These are phyloP conservation scores for Theileria sp. DNA, from an alignment of 169 alveolate species.

Conservation along the genomic window DNA sequence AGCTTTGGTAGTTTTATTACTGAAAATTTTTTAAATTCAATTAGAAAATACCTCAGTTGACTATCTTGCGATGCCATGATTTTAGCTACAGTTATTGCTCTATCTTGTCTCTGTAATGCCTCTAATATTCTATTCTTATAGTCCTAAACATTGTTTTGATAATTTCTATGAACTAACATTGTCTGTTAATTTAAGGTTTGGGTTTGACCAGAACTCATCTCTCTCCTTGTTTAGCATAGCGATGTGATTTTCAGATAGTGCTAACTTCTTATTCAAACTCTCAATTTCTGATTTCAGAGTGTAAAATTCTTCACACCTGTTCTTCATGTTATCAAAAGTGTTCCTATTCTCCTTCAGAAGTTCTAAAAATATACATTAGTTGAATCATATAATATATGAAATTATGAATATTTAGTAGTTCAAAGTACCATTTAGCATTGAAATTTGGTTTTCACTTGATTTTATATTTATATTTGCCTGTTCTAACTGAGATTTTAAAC, in stretches of 20 bases:
- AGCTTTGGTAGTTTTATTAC: background rate
- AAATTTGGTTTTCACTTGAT: conserved; percentile 41
- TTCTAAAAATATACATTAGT: conserved; percentile 10
- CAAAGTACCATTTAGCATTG: conserved; percentile 38
- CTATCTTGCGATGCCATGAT: conserved; percentile 37
- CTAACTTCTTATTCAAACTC: conserved; percentile 25
- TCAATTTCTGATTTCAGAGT: conserved; percentile 35
- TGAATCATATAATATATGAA: background rate
- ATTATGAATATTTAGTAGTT: background rate
- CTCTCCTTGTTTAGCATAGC: conserved; percentile 47
- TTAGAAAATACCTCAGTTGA: background rate
- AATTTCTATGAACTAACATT: conserved; percentile 1
- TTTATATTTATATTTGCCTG: conserved; percentile 53
- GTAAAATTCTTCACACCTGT: conserved; percentile 30
- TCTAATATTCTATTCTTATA: conserved; percentile 43
- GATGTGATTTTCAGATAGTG: conserved; percentile 29
- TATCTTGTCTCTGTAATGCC: conserved; percentile 54
- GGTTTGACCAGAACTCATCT: conserved; percentile 31
- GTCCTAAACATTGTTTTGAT: background rate
- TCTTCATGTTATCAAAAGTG: conserved; percentile 55
- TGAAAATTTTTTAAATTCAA: too few species aligned
- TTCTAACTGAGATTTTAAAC: conserved; percentile 32
- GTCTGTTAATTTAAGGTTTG: background rate
- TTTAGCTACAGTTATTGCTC: conserved; percentile 58
- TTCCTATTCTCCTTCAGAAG: conserved; percentile 44